Conservation (phyloP, 2,329 filamentous ascomycete species). For the Coniochaeta hoffmannii region DNA sequence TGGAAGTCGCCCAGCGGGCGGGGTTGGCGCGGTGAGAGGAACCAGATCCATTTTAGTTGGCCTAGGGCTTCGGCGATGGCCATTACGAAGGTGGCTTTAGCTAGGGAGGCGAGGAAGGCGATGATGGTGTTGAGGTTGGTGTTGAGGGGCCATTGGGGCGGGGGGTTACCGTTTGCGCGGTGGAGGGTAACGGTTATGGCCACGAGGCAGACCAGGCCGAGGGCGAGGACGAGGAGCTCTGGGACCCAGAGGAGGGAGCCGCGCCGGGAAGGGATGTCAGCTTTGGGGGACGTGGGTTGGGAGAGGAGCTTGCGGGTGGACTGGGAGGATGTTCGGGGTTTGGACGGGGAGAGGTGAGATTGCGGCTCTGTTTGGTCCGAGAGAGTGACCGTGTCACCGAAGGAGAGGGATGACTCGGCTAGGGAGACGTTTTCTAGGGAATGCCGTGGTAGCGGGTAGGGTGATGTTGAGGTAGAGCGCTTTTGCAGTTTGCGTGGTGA, state of each 20-base stretch:
- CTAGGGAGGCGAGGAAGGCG: constrained; percentile 18
- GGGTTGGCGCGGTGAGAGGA: constrained; percentile 5
- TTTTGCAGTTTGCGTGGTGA: background rate
- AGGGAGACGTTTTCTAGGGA: background rate
- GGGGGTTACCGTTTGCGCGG: constrained; percentile 12
- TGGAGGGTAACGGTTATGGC: constrained; percentile 9
- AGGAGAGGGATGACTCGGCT: background rate
- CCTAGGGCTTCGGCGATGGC: constrained; percentile 17
- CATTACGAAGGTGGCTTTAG: constrained; percentile 15
- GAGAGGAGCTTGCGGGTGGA: background rate
- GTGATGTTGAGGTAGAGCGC: background rate
- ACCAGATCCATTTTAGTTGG: constrained; percentile 20
- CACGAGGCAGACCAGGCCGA: background rate
- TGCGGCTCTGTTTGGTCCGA: background rate
- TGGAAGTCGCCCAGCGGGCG: constrained; percentile 14
- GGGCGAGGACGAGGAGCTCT: background rate
- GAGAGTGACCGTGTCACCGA: background rate
- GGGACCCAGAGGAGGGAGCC: background rate
- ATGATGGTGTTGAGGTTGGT: constrained; percentile 21
- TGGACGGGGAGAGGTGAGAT: background rate
- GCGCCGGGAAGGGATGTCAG: background rate
- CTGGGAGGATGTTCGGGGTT: background rate
- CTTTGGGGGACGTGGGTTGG: background rate
- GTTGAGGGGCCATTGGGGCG: constrained; percentile 15
- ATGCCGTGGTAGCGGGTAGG: background rate